Conservation (phyloP, 495 filamentous ascomycete genomes). For the Neurospora sp. region DNA sequence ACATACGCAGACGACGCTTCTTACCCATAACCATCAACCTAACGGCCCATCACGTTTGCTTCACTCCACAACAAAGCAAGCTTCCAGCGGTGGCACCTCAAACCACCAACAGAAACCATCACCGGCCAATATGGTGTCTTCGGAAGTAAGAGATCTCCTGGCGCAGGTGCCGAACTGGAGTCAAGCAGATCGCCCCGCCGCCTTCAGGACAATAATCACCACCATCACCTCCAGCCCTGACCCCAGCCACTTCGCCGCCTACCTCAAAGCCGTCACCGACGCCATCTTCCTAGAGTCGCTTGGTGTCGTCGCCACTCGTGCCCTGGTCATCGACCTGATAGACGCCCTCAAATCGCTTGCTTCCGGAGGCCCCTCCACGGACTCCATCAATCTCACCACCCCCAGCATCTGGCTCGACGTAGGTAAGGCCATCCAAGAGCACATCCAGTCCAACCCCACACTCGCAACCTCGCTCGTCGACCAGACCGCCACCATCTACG, state of each 20-base stretch:
- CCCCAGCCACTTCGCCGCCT: constrained; percentile 44
- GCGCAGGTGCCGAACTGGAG: constrained; percentile 42
- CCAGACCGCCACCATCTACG: constrained; percentile 71
- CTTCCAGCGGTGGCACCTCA: not conserved
- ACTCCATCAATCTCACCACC: not conserved
- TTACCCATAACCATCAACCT: not conserved
- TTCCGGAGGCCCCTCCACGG: not conserved
- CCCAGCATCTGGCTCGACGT: constrained; percentile 56
- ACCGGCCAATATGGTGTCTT: constrained; percentile 11
- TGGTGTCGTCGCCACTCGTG: constrained; percentile 65
- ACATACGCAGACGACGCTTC: not conserved
- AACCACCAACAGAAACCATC: not conserved
- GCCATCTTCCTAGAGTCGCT: constrained; percentile 56
- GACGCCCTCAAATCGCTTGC: constrained; percentile 42
- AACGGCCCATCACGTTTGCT: not conserved
- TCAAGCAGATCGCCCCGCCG: constrained; percentile 37
- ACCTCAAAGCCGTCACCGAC: constrained; percentile 60
- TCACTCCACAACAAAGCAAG: not conserved
- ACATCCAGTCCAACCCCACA: constrained; percentile 38
- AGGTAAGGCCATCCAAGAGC: constrained; percentile 54
- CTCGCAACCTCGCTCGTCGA: constrained; percentile 63
- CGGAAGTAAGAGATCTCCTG: constrained; percentile 37
- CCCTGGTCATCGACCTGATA: constrained; percentile 60
- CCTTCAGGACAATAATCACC: constrained; percentile 57
- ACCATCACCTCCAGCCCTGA: constrained; percentile 48